A percentile compares a stretch with the other conserved stretches of the same genome.
Evolutionary conservation across 306 rosid genomes (phyloP).

Genomic region (Biancaea sappan): DNA sequence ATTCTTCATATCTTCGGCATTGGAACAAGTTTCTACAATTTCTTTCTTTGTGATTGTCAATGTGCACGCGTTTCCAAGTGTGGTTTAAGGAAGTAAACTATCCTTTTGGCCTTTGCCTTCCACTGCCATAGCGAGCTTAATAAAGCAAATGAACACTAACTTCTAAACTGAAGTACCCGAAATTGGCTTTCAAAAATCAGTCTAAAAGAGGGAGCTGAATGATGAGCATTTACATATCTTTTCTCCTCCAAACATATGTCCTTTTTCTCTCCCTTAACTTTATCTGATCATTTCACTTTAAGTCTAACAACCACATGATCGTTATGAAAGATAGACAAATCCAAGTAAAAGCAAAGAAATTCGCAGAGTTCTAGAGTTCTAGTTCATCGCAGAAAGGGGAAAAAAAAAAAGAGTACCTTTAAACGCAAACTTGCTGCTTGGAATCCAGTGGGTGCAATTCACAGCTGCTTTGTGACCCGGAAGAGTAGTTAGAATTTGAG

Average conservation of each 20-base stretch:
- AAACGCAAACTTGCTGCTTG: conserved; percentile 65
- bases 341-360: neutral
- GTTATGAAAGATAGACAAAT: conserved; percentile 10
- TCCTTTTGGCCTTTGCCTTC: neutral
- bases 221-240: neutral
- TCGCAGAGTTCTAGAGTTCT: neutral
- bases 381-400: conserved; percentile 11
- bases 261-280: neutral
- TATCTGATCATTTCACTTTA: neutral
- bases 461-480: conserved; percentile 88
- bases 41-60: neutral
- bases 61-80: neutral
- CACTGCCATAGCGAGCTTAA: neutral
- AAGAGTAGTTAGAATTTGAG: conserved; percentile 89
- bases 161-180: neutral
- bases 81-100: neutral
- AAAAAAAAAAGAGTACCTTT: conserved; percentile 54
- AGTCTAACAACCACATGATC: neutral
- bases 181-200: neutral
- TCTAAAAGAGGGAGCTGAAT: neutral
- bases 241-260: neutral
- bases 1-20: neutral
- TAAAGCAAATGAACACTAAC: neutral
- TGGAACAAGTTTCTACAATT: neutral
- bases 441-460: conserved; percentile 96